A percentile compares a stretch with the other conserved stretches of the same genome.
phyloP scores from a whole-genome alignment of 768 basidiomycete species.

The Lentinula sp. region DNA sequence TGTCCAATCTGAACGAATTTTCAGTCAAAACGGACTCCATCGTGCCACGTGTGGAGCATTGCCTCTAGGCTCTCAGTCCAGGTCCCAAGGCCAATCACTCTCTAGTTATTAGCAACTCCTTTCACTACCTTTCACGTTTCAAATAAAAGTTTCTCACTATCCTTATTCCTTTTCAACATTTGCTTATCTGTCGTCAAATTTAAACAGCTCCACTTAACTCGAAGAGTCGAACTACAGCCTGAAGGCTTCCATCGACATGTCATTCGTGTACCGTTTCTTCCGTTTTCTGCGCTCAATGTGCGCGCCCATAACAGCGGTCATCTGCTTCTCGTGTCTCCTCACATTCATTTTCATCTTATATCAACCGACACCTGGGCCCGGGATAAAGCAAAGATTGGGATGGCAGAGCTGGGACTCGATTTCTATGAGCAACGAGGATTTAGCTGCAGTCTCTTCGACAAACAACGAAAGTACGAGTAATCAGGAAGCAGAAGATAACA shows the following conservation, averaged over 20 bases:
- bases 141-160: neutral
- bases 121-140: neutral
- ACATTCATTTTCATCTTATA: conserved; percentile 77
- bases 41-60: too few relatives aligned
- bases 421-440: conserved; percentile 16
- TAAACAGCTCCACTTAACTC: neutral
- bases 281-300: conserved; percentile 50
- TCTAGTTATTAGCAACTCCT: neutral
- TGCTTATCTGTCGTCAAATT: neutral
- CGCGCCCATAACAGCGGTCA: conserved; percentile 51
- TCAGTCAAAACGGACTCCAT: too few relatives aligned
- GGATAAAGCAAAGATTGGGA: conserved; percentile 64
- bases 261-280: conserved; percentile 20
- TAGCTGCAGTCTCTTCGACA: neutral
- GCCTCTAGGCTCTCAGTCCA: too few relatives aligned
- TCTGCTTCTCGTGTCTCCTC: conserved; percentile 68
- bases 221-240: neutral
- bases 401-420: conserved; percentile 89
- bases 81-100: too few relatives aligned
- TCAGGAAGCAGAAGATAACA: conserved; percentile 10
- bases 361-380: conserved; percentile 71
- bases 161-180: neutral
- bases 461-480: neutral
- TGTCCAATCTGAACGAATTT: too few relatives aligned
- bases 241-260: neutral